A percentile compares a stretch with the other conserved stretches of the same genome.
phyloP scores from a whole-genome alignment of 306 rosid species.

The Corylus avellana region DNA sequence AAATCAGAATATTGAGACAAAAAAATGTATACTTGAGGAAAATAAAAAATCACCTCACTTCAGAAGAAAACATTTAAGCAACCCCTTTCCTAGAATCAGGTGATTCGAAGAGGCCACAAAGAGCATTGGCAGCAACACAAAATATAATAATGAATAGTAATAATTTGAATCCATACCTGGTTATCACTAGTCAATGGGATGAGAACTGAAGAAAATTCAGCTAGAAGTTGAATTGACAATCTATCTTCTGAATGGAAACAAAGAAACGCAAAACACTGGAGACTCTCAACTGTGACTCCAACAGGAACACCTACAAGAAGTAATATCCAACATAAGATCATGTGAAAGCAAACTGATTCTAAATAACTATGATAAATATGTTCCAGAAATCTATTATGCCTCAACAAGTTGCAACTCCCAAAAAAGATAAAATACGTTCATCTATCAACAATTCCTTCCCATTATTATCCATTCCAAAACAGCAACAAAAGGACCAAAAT shows the following conservation, averaged over 20 bases:
- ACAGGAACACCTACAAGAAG: constrained; percentile 63
- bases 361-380: neutral
- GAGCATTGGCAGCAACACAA: neutral
- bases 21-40: constrained; percentile 4
- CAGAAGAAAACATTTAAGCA: constrained; percentile 6
- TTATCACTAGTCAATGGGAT: constrained; percentile 70
- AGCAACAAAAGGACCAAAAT: neutral
- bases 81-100: constrained; percentile 1
- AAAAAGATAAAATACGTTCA: neutral
- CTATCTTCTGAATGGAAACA: constrained; percentile 59
- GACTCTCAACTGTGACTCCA: constrained; percentile 86
- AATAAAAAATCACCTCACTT: constrained; percentile 8
- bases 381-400: neutral
- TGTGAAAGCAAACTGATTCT: constrained; percentile 6
- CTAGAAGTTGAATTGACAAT: constrained; percentile 59
- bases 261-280: constrained; percentile 65
- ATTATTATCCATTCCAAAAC: too few species aligned
- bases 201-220: constrained; percentile 78
- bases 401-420: neutral
- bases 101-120: constrained; percentile 19
- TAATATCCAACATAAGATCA: constrained; percentile 26
- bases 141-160: neutral
- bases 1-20: constrained; percentile 2
- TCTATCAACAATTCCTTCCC: too few species aligned
- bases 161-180: constrained; percentile 49